These are phyloP conservation scores for Triticum dicoccoides DNA, from an alignment of 176 grass and related monocot genomes.

Conservation along the genomic window DNA sequence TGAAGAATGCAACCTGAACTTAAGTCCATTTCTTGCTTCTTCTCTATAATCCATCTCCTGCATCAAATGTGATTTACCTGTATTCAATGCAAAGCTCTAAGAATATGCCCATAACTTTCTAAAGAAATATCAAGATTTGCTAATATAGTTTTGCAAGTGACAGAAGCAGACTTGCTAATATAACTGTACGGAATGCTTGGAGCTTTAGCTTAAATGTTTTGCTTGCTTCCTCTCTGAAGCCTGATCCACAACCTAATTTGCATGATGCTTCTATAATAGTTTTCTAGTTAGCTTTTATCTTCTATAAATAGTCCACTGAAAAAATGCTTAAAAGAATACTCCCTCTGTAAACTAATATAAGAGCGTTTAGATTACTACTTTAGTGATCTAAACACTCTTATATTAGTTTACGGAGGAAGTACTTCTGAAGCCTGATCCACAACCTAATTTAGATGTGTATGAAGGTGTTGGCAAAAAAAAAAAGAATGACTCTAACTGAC, in stretches of 20 bases:
- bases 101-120: constrained; percentile 44
- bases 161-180: not conserved
- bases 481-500: not conserved
- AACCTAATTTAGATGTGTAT: too few relatives aligned
- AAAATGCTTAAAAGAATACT: not conserved
- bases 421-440: not conserved
- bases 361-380: too few relatives aligned
- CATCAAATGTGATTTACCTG: constrained; percentile 99
- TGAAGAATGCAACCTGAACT: constrained; percentile 75
- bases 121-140: not conserved
- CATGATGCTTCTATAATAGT: not conserved
- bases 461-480: too few relatives aligned
- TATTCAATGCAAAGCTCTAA: constrained; percentile 98
- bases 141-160: not conserved
- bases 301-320: not conserved
- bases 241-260: constrained; percentile 1
- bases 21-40: constrained; percentile 92
- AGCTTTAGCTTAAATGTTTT: not conserved
- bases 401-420: too few relatives aligned
- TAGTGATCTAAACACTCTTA: too few relatives aligned
- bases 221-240: not conserved
- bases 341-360: too few relatives aligned
- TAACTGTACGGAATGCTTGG: not conserved
- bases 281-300: not conserved
- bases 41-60: constrained; percentile 99